Conservation (phyloP, 2,329 filamentous ascomycete genomes). For the Gaeumannomyces tritici region DNA sequence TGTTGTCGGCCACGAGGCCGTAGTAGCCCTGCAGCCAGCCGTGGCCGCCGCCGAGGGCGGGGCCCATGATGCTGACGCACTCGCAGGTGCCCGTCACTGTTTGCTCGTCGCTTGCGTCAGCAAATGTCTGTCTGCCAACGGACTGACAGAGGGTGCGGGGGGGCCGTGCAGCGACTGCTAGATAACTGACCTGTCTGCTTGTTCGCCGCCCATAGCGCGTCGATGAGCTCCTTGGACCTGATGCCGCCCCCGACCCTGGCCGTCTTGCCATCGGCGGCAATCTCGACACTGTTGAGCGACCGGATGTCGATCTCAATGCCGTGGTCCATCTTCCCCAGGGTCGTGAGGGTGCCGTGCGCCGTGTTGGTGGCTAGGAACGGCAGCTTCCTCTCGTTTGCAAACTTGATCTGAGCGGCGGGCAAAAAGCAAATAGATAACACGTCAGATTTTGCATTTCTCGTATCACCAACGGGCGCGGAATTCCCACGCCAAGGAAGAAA, state of each 20-base stretch:
- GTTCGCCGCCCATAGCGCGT: conserved; percentile 36
- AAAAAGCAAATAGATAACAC: neutral
- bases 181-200: conserved; percentile 34
- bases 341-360: conserved; percentile 39
- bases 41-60: conserved; percentile 47
- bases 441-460: neutral
- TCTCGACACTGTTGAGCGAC: conserved; percentile 30
- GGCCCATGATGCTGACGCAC: conserved; percentile 30
- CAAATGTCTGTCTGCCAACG: too few species aligned
- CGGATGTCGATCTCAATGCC: conserved; percentile 38
- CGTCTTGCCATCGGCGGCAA: conserved; percentile 30
- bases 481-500: too few species aligned
- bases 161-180: too few species aligned
- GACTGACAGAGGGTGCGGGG: too few species aligned
- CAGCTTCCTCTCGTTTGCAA: conserved; percentile 32
- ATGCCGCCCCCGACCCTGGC: conserved; percentile 39
- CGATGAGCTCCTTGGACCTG: conserved; percentile 32
- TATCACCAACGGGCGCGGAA: neutral
- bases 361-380: conserved; percentile 45
- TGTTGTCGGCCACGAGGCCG: conserved; percentile 43
- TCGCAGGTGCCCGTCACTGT: conserved; percentile 33
- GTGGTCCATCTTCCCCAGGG: conserved; percentile 24
- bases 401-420: conserved; percentile 25
- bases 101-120: neutral
- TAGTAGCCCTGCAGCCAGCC: conserved; percentile 43